Evolutionary conservation across 495 filamentous ascomycete species (phyloP), one percentile per base, ranked within the genome.

Genomic region (Penicillium manginii): DNA sequence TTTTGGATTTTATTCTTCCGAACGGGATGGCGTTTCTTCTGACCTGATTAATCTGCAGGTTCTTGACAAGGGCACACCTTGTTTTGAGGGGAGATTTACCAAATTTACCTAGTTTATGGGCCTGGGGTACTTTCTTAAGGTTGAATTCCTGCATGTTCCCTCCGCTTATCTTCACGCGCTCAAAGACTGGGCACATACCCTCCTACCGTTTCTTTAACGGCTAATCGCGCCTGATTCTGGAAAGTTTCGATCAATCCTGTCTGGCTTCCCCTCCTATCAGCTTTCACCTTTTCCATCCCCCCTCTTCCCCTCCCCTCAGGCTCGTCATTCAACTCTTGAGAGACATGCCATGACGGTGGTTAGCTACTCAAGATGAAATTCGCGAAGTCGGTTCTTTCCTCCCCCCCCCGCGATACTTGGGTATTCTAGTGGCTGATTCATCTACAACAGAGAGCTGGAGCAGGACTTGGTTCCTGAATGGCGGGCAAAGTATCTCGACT

Each of bases 391-490:
- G 81, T 78, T 51, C n/a, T 35, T 39, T 21, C 33, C 43, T 37
- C n/a, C 18, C 26, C 26, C 26, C 37, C 23, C 33, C 62, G 53
- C 50, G 48, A 61, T 42, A 10, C 33, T 15, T 15, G 12, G 54
- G 58, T 55, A 55, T 59, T 59, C 52, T 62, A 35, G 59, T 60
- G 57, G 58, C 65, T 69, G 58, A 68, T 64, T 65, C 58, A 46
- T 35, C 40, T 46, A 46, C 47, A 31, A 54, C 55, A 88, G 85
- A 74, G 91, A 96, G 77, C 80, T 97, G 55, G 92, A 97, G 51
- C 85, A 87, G 69, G 89, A 94, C 57, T 84, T 90, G 23, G 91
- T 96, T 59, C 91, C 92, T 78, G 92, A 97, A 82, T 97, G 92
- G 92, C 84, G 88, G 62, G 85, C 84, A 61, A 96, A 96, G 72